Conservation (phyloP, 2,329 filamentous ascomycete species). For the Fusarium denticulatum region DNA sequence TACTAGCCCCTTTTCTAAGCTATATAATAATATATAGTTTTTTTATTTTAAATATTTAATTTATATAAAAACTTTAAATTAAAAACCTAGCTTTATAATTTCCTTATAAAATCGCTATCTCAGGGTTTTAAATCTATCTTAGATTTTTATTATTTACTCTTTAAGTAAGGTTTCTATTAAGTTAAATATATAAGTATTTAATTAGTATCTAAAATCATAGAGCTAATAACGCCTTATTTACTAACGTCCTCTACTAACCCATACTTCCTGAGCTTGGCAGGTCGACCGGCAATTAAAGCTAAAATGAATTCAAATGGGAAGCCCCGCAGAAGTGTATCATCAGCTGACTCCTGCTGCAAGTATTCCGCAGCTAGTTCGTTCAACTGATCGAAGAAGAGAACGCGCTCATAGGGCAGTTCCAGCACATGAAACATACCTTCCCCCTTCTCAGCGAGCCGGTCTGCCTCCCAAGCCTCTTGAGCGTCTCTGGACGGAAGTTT, state of each 20-base stretch:
- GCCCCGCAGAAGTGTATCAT: not conserved
- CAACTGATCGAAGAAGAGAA: not conserved
- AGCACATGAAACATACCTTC: not conserved
- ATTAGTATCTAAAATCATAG: not conserved
- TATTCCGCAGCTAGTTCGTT: not conserved
- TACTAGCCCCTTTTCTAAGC: too few species aligned
- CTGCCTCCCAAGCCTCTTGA: not conserved
- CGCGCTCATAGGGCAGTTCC: not conserved
- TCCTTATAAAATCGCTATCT: too few species aligned
- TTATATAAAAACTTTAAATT: too few species aligned
- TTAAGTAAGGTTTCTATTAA: too few species aligned
- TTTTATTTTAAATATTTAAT: too few species aligned
- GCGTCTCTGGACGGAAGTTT: not conserved
- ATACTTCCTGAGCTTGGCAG: not conserved
- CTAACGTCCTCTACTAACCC: not conserved
- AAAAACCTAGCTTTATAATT: too few species aligned
- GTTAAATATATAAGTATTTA: too few species aligned
- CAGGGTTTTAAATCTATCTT: too few species aligned
- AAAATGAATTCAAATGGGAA: not conserved
- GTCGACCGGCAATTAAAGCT: not conserved
- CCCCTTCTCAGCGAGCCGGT: not conserved
- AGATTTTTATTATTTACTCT: too few species aligned
- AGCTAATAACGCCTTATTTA: not conserved
- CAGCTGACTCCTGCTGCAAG: not conserved
- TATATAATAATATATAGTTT: too few species aligned